Evolutionary conservation across 108 stramenopile genomes (phyloP).

Genomic region (Nitzschia palea): DNA sequence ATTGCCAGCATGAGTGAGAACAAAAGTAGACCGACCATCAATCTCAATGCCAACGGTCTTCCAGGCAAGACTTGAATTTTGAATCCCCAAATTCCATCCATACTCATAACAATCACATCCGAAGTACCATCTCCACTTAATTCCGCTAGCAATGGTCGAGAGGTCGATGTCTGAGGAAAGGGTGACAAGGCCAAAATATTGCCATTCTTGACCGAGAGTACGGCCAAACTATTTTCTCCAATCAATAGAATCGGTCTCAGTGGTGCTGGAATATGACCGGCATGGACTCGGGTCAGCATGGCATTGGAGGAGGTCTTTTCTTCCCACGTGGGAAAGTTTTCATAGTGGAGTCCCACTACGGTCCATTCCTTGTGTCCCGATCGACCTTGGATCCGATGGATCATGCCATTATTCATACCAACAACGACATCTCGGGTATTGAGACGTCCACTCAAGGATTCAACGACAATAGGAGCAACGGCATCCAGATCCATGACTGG

Average conservation of each 20-base stretch:
- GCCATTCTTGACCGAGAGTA: constrained; percentile 64
- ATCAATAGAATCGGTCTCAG: constrained; percentile 70
- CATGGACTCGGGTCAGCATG: constrained; percentile 46
- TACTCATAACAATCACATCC: constrained; percentile 67
- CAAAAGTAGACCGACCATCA: constrained; percentile 64
- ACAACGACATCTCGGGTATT: constrained; percentile 66
- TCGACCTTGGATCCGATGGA: constrained; percentile 60
- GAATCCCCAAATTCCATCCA: constrained; percentile 85
- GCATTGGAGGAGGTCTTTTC: constrained; percentile 28
- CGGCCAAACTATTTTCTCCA: constrained; percentile 68
- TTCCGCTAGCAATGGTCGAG: constrained; percentile 66
- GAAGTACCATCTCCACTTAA: constrained; percentile 83
- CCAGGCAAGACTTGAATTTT: constrained; percentile 57
- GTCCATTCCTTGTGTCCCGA: constrained; percentile 56
- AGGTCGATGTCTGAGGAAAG: constrained; percentile 62
- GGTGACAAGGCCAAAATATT: constrained; percentile 53
- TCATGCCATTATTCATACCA: constrained; percentile 72
- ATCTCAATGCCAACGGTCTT: constrained; percentile 49
- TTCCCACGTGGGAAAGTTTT: constrained; percentile 61
- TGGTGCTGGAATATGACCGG: constrained; percentile 39
- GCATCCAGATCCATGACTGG: constrained; percentile 30
- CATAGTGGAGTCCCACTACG: constrained; percentile 35
- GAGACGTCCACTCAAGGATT: constrained; percentile 57
- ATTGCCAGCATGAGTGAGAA: constrained; percentile 62
- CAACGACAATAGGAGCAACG: constrained; percentile 67